Percentiles rank a stretch among this genome's conserved stretches.
These are phyloP conservation scores for Sparassis latifolia DNA, from an alignment of 1,284 basidiomycete genomes.

Conservation along the genomic window DNA sequence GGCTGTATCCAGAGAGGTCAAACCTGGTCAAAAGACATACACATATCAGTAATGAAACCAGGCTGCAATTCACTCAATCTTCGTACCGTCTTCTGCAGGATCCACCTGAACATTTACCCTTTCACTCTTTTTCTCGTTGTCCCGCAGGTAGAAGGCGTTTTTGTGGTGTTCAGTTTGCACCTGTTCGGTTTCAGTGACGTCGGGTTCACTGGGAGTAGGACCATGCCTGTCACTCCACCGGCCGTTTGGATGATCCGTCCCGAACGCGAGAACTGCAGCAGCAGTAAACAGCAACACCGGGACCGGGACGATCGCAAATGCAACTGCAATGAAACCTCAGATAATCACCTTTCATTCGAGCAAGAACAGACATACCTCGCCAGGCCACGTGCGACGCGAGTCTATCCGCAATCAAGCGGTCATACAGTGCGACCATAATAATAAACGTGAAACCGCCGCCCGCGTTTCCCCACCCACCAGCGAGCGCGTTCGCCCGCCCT, in stretches of 20 bases:
- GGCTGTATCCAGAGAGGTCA: slow-evolving; percentile 31
- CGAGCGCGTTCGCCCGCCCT: slow-evolving; percentile 48
- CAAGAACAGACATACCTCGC: slow-evolving; percentile 26
- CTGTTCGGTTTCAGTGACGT: slow-evolving; percentile 15
- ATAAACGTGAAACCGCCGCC: slow-evolving; percentile 50
- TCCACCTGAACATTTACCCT: slow-evolving; percentile 14
- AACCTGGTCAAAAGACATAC: not conserved
- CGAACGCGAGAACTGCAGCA: slow-evolving; percentile 38
- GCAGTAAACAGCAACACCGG: slow-evolving; percentile 48
- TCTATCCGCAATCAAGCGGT: slow-evolving; percentile 34
- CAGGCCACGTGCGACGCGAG: slow-evolving; percentile 43
- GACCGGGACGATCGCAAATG: slow-evolving; percentile 54
- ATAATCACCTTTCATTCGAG: too few species aligned
- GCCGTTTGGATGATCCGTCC: slow-evolving; percentile 56
- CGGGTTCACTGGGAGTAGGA: slow-evolving; percentile 19
- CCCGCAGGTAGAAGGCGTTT: not conserved
- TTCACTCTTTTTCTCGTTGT: not conserved
- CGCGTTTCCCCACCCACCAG: slow-evolving; percentile 48
- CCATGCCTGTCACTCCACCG: slow-evolving; percentile 49
- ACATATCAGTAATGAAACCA: not conserved
- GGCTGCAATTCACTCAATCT: not conserved
- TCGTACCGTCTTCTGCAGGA: not conserved
- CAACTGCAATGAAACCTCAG: slow-evolving; percentile 17
- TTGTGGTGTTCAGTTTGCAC: slow-evolving; percentile 7
- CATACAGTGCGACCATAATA: slow-evolving; percentile 55